Base-by-base conservation (phyloP, 768 basidiomycete species). In the Cystobasidium tubakii region DNA sequence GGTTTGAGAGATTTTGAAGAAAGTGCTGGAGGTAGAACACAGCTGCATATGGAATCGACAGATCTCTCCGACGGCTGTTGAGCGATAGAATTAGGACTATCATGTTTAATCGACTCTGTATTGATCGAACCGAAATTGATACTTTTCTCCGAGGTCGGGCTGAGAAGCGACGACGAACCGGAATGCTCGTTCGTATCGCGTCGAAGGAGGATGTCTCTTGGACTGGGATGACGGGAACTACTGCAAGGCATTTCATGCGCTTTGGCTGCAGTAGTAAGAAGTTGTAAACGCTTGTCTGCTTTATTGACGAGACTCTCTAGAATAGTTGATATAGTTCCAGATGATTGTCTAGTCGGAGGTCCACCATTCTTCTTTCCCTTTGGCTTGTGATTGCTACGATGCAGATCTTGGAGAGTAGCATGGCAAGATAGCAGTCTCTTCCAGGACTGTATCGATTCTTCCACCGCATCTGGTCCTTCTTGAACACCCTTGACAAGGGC, bases 251-350 rank as follows among this genome's bases (percentile, higher is more conserved):
- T 31, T 27, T 1, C 21, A 1, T 50, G 43, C 31, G 9, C 50
- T 67, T 54, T 43, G 9, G 27, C 66, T 3, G 43, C 36, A 9
- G 33, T 43, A 6, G 27, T 29, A 4, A 71, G 69, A 21, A 71
- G 50, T 23, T 71, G 25, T 2, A 71, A 29, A n/a, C 69, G 69
- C 13, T 36, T 60, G 31, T 71, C 33, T 23, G 69, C 69, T 71
- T 71, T 71, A 19, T 34, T 10, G 9, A 71, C 36, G 10, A 71
- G 25, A 25, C 54, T 44, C 21, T 71, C 69, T 9, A 55, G 12
- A 27, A 54, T 53, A 31, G 15, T 42, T n/a, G 66, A 54, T 6
- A 12, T 34, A 17, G 15, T 13, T 60, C 29, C 25, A 4, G 33
- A 29, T 29, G 27, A 60, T 60, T 34, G 57, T 25, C 23, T 25